Conservation (phyloP, 2,329 filamentous ascomycete species). For the Fusarium sp. region DNA sequence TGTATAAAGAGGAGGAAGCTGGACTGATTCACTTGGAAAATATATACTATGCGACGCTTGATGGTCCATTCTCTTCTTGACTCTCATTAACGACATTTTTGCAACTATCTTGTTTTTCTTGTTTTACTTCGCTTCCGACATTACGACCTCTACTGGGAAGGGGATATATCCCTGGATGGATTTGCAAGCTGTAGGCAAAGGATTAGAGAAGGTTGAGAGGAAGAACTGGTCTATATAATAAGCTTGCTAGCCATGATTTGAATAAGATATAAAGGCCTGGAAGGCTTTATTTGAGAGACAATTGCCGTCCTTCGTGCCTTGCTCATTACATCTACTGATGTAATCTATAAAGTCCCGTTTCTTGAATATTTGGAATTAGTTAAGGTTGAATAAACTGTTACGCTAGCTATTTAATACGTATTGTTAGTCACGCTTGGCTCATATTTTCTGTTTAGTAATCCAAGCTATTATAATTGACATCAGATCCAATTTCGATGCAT, state of each 20-base stretch:
- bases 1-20: slow-evolving; percentile 23
- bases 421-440: background rate
- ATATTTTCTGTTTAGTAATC: background rate
- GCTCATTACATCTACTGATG: background rate
- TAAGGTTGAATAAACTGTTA: background rate
- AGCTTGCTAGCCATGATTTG: slow-evolving; percentile 29
- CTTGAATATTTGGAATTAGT: background rate
- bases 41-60: slow-evolving; percentile 30
- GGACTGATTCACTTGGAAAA: slow-evolving; percentile 23
- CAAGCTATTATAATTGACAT: background rate
- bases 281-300: slow-evolving; percentile 9
- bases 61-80: slow-evolving; percentile 35
- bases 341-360: background rate
- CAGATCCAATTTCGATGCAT: background rate
- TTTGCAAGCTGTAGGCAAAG: slow-evolving; percentile 5
- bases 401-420: background rate
- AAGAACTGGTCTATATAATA: slow-evolving; percentile 33
- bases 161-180: slow-evolving; percentile 16
- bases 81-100: slow-evolving; percentile 31
- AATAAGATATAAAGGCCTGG: slow-evolving; percentile 33
- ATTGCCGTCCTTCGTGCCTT: background rate
- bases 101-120: slow-evolving; percentile 4
- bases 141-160: slow-evolving; percentile 30
- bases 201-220: background rate
- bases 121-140: slow-evolving; percentile 8